Percentiles rank a stretch among this genome's conserved stretches.
Evolutionary conservation across 2,329 filamentous ascomycete species (phyloP).

Genomic region (Verticillium nubilum): DNA sequence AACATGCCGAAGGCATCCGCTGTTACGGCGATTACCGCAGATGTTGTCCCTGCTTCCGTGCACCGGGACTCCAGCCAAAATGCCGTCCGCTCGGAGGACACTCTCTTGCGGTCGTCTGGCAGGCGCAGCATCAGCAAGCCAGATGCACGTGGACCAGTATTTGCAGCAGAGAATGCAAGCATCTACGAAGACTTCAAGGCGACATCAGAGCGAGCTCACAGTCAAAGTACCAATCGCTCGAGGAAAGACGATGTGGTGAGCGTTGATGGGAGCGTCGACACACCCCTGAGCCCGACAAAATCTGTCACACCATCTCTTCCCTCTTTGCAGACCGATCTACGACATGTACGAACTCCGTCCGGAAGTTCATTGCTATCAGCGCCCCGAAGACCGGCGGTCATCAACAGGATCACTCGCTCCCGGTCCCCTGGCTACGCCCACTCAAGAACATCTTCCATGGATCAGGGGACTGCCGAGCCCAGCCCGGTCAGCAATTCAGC

Average conservation of each 20-base stretch:
- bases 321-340: slow-evolving; percentile 24
- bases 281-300: slow-evolving; percentile 37
- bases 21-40: slow-evolving; percentile 36
- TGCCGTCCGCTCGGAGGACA: slow-evolving; percentile 36
- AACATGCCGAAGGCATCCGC: slow-evolving; percentile 37
- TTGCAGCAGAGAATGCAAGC: slow-evolving; percentile 27
- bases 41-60: slow-evolving; percentile 43
- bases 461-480: slow-evolving; percentile 50
- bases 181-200: slow-evolving; percentile 26
- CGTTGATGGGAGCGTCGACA: slow-evolving; percentile 38
- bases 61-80: slow-evolving; percentile 41
- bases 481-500: slow-evolving; percentile 54
- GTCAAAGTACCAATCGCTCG: slow-evolving; percentile 18
- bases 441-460: slow-evolving; percentile 55
- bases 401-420: slow-evolving; percentile 48
- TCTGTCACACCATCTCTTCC: slow-evolving; percentile 23
- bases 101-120: slow-evolving; percentile 26
- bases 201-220: not conserved
- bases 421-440: slow-evolving; percentile 34
- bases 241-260: slow-evolving; percentile 38
- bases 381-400: slow-evolving; percentile 42
- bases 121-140: slow-evolving; percentile 37
- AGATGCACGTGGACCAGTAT: slow-evolving; percentile 31
- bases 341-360: slow-evolving; percentile 26
- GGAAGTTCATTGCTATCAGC: slow-evolving; percentile 30